These are phyloP conservation scores for Lecanicillium sp. DNA, from an alignment of 2,329 filamentous ascomycete genomes.

Conservation along the genomic window DNA sequence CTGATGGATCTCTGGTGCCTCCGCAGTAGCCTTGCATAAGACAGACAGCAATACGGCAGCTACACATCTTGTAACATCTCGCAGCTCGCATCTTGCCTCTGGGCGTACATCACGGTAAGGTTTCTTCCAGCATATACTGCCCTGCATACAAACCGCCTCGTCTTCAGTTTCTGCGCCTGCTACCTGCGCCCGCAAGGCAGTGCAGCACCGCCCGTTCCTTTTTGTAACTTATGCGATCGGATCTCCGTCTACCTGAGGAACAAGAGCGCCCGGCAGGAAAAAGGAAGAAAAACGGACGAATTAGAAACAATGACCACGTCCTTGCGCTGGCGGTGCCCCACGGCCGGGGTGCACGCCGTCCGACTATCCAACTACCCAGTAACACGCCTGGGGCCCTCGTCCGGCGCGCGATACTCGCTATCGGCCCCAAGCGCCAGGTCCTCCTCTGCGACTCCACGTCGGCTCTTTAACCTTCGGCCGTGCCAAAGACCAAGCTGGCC, in stretches of 20 bases:
- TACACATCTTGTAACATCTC: no score
- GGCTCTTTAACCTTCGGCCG: background rate
- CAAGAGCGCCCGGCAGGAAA: no score
- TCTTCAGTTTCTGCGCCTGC: background rate
- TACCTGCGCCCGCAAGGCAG: background rate
- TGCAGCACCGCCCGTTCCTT: slow-evolving; percentile 2
- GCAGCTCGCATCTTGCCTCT: background rate
- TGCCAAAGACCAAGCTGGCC: background rate
- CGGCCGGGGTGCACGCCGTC: no score
- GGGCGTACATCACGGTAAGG: background rate
- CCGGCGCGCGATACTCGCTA: no score
- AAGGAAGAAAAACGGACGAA: no score
- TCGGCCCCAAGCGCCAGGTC: background rate
- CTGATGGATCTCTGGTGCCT: no score
- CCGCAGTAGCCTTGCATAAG: no score
- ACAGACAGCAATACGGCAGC: no score
- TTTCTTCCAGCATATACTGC: background rate
- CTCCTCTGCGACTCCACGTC: background rate
- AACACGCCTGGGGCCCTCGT: no score
- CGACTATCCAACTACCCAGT: no score
- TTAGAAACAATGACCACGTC: background rate
- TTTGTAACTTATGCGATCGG: slow-evolving; percentile 3
- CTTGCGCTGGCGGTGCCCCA: background rate
- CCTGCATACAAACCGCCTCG: background rate
- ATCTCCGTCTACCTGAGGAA: background rate